phyloP scores from a whole-genome alignment of 805 yeast genomes.

The Lachancea thermotolerans region DNA sequence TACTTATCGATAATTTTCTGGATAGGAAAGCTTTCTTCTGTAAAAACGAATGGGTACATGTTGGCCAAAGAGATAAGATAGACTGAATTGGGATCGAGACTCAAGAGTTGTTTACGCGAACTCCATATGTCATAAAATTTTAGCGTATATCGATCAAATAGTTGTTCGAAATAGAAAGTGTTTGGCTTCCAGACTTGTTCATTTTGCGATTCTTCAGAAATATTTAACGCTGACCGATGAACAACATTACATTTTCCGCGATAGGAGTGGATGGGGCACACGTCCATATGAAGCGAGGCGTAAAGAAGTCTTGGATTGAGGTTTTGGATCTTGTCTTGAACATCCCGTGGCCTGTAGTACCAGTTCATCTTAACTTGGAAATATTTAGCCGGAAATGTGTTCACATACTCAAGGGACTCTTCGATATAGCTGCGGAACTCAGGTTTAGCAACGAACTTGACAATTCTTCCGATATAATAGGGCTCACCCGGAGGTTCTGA shows the following conservation, averaged over 20 bases:
- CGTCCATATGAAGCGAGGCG: constrained; percentile 81
- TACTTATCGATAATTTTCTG: constrained; percentile 21
- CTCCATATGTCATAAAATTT: constrained; percentile 73
- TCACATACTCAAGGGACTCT: constrained; percentile 9
- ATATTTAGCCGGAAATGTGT: constrained; percentile 42
- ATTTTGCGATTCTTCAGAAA: constrained; percentile 12
- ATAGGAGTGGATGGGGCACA: constrained; percentile 66
- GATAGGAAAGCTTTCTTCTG: constrained; percentile 43
- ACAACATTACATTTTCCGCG: constrained; percentile 70
- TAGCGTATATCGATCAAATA: constrained; percentile 81
- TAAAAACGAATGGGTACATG: constrained; percentile 66
- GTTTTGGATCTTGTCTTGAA: constrained; percentile 44
- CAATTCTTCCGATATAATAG: constrained; percentile 76
- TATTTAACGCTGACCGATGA: constrained; percentile 54
- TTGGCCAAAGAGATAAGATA: constrained; percentile 57
- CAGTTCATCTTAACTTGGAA: constrained; percentile 72
- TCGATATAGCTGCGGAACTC: constrained; percentile 17
- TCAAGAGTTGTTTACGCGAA: constrained; percentile 48
- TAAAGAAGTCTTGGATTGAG: constrained; percentile 67
- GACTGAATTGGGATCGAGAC: constrained; percentile 42
- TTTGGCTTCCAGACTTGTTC: constrained; percentile 53
- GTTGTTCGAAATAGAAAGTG: constrained; percentile 74
- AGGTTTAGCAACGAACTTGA: constrained; percentile 51
- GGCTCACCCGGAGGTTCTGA: constrained; percentile 95
- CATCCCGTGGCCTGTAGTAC: constrained; percentile 86